Base-by-base conservation (phyloP, 2,329 filamentous ascomycete genomes). In the Neofusicoccum cordaticola region DNA sequence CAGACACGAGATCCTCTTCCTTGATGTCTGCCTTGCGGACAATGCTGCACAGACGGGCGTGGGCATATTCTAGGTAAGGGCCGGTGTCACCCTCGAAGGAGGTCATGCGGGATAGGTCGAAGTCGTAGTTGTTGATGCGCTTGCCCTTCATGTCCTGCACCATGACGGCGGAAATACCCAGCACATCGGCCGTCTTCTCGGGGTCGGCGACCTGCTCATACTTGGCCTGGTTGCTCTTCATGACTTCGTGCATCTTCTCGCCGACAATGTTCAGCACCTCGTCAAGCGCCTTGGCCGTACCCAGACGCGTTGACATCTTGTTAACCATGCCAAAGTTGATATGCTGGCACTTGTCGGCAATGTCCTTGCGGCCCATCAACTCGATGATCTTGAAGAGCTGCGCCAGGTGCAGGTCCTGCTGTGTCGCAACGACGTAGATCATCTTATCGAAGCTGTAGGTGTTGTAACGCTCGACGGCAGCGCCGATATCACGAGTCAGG, bases 111-210 rank as follows among this genome's bases (percentile, higher is more conserved):
- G 92, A 87, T 83, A 93, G 88, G 79, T 93, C 89, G 79, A 94
- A 93, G 65, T 84, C 81, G 77, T 90, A 88, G 71, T 86, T 85
- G 77, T 88, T 87, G 73, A 88, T 81, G 68, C 83, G 87, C 86
- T 97, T 98, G 76, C 94, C 95, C 69, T 87, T 90, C 92, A 98
- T 97, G 74, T 98, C 95, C 79, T 98, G 94, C 19, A 97, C 92
- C 93, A 98, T 98, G 74, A 98, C 94, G 74, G 91, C 90, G 68
- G 90, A 93, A 75, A 98, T 97, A 68, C 94, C 95, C 2, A 98
- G 85, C 11, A 86, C 92, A 80, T 98, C 95, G 67, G 95, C 93
- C 9, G 89, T 90, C 63, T 86, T 85, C 63, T 87, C 88, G 0
- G 94, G 94, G 76, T 98, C 84, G 73, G 89, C 90, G 19, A 99